Evolutionary conservation across 23 red algal genomes (phyloP).

Genomic region (Chondrus crispus): DNA sequence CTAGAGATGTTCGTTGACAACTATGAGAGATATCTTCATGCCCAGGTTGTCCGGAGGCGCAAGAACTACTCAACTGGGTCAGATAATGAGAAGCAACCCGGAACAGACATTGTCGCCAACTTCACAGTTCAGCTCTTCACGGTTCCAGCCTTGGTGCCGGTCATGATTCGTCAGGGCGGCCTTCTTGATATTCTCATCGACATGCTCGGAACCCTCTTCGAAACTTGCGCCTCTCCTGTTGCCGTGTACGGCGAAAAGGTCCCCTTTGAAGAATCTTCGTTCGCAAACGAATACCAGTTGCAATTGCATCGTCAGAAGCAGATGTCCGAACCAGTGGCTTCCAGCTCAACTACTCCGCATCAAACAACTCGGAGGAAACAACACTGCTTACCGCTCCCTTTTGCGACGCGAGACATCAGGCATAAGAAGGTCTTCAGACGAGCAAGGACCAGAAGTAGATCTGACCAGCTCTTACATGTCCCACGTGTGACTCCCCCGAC

Average conservation of each 20-base stretch:
- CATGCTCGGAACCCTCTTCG: constrained; percentile 41
- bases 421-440: no score
- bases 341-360: no score
- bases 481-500: no score
- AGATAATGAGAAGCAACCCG: neutral
- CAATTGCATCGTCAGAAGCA: no score
- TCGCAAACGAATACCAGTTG: neutral
- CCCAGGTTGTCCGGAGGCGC: neutral
- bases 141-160: constrained; percentile 84
- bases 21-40: constrained; percentile 63
- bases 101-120: constrained; percentile 34
- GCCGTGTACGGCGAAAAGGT: neutral
- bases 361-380: no score
- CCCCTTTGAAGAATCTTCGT: neutral
- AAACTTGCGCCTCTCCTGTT: constrained; percentile 18
- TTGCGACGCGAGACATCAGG: no score
- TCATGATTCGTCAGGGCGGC: constrained; percentile 71
- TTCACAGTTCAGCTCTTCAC: constrained; percentile 92
- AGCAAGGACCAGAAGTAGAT: no score
- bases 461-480: no score
- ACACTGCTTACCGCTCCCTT: no score
- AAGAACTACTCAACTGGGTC: neutral
- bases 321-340: no score
- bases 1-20: constrained; percentile 50
- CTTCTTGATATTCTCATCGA: constrained; percentile 61